These are phyloP conservation scores for Adansonia digitata DNA, from an alignment of 345 rosid species.

Conservation along the genomic window DNA sequence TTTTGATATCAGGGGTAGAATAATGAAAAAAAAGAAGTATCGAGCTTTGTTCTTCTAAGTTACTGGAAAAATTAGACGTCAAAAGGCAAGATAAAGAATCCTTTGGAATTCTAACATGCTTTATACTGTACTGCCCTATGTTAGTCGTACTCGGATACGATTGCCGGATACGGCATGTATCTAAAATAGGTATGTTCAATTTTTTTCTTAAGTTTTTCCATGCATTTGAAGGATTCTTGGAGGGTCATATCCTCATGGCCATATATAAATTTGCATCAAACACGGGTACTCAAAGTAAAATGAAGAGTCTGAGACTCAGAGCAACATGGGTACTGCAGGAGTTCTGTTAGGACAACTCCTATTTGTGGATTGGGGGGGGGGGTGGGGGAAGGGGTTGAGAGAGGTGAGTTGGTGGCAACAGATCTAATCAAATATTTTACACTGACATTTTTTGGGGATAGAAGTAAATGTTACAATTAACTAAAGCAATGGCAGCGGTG, in stretches of 20 bases:
- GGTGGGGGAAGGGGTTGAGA: neutral
- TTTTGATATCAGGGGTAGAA: neutral
- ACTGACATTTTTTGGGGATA: neutral
- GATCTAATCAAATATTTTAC: neutral
- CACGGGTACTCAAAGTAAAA: too few relatives aligned
- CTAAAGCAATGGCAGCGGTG: neutral
- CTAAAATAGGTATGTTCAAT: too few relatives aligned
- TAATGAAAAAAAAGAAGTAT: neutral
- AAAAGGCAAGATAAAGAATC: neutral
- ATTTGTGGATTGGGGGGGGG: neutral
- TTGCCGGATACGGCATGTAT: too few relatives aligned
- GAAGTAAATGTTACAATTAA: neutral
- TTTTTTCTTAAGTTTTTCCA: too few relatives aligned
- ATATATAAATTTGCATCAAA: too few relatives aligned
- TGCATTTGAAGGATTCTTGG: too few relatives aligned
- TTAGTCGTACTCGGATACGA: too few relatives aligned
- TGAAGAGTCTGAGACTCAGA: too few relatives aligned
- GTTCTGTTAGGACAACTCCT: neutral
- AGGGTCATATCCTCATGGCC: too few relatives aligned
- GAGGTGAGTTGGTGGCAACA: neutral
- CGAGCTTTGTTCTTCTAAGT: neutral
- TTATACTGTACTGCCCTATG: too few relatives aligned
- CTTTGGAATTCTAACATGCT: too few relatives aligned
- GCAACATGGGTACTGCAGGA: neutral
- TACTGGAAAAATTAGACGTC: neutral